Conservation (phyloP, 345 rosid genomes). For the Aegle marmelos region DNA sequence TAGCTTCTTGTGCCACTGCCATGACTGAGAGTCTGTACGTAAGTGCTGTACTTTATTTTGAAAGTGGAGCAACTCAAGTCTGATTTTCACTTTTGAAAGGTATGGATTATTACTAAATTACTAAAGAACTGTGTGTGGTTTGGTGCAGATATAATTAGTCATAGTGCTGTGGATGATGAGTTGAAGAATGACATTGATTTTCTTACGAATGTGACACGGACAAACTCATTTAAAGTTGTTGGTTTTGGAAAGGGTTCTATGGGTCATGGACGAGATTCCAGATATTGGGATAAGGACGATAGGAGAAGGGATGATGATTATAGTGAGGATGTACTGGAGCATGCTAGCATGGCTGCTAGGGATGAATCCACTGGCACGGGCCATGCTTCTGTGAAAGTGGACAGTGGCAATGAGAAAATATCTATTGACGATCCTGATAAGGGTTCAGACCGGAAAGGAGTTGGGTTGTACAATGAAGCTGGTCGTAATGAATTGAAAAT, state of each 20-base stretch:
- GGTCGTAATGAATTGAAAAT: conserved; percentile 74
- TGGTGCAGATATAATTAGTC: conserved; percentile 38
- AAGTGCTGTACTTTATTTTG: neutral
- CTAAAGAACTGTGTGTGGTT: neutral
- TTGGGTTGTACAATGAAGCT: conserved; percentile 81
- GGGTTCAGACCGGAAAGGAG: conserved; percentile 37
- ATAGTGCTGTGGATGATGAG: conserved; percentile 34
- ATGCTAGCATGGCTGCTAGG: conserved; percentile 16
- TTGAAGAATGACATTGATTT: conserved; percentile 58
- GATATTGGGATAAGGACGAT: conserved; percentile 94
- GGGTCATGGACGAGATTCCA: conserved; percentile 76
- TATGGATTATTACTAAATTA: neutral
- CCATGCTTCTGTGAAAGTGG: conserved; percentile 16
- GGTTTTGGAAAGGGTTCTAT: conserved; percentile 72
- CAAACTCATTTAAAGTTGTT: conserved; percentile 47
- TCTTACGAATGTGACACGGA: conserved; percentile 78
- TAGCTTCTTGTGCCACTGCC: neutral
- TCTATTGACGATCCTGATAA: conserved; percentile 23
- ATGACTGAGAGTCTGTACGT: neutral
- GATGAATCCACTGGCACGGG: conserved; percentile 31
- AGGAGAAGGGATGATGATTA: conserved; percentile 92
- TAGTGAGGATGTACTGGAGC: conserved; percentile 54
- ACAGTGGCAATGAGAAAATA: conserved; percentile 29
- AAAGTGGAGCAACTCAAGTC: neutral
- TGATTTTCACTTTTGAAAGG: neutral